Evolutionary conservation across 257 asterid species (phyloP).

Genomic region (Fraxinus excelsior): DNA sequence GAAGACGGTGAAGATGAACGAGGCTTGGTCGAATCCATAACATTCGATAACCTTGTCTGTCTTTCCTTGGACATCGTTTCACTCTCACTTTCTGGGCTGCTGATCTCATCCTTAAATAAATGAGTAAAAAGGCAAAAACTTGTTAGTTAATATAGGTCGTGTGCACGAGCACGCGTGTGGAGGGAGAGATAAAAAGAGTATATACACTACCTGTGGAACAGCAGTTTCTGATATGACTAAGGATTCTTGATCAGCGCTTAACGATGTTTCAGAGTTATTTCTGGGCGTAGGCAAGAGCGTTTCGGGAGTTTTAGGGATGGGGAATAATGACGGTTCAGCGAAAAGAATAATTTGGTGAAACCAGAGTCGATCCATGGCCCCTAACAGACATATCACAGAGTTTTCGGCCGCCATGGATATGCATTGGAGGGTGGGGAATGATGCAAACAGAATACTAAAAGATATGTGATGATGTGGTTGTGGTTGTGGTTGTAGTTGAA

Average conservation of each 20-base stretch:
- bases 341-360: conserved; percentile 46
- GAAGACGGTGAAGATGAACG: conserved; percentile 39
- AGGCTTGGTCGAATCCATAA: conserved; percentile 17
- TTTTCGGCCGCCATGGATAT: conserved; percentile 50
- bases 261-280: conserved; percentile 15
- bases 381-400: conserved; percentile 30
- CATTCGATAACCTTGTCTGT: conserved; percentile 20
- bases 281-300: conserved; percentile 11
- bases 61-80: conserved; percentile 22
- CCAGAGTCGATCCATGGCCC: conserved; percentile 63
- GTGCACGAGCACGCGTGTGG: neutral
- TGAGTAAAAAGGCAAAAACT: neutral
- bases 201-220: conserved; percentile 32
- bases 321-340: conserved; percentile 22
- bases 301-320: neutral
- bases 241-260: conserved; percentile 23
- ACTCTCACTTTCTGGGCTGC: conserved; percentile 26
- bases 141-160: neutral
- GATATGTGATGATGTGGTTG: conserved; percentile 10
- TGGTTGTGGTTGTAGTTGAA: conserved; percentile 16
- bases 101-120: conserved; percentile 36
- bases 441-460: neutral
- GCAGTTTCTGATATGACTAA: neutral
- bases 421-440: neutral
- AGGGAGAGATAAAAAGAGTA: neutral